Evolutionary conservation across 2,329 filamentous ascomycete species (phyloP), one percentile per base, ranked within the genome.

Genomic region (Penicillium olsonii): DNA sequence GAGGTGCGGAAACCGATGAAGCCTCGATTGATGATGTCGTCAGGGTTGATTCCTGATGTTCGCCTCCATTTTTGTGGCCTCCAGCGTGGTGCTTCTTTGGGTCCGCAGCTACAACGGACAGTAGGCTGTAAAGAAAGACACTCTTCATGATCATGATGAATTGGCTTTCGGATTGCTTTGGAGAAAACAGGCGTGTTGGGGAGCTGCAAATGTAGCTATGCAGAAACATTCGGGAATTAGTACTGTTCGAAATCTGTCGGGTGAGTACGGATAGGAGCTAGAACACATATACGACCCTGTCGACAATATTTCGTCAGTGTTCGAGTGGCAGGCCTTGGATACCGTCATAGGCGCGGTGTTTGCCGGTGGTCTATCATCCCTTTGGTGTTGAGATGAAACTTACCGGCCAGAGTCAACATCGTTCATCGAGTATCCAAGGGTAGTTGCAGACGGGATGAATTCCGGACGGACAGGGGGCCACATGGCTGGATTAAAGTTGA

Each of bases 21-120:
- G 24, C 18, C 4, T 9, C 20, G 24, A 39, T 18, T 2, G 5
- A 18, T 12, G 11, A 46, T 12, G 15, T 26, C 22, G 20, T 17
- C 5, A 24, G 29, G 24, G 15, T 38, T 12, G 38, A 45, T n/a
- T 19, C 14, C 7, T 31, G 29, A 14, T 31, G 29, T 31, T 31
- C 38, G n/a, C 12, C 12, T 17, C 2, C 17, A 14, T 11, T 26
- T 2, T 49, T 27, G 6, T 22, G 33, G 2, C 33, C 33, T 35
- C 33, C 33, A 9, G 14, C 31, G 14, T 31, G 7, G 11, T 45
- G 47, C 9, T 50, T 53, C 34, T 43, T 45, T 12, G 56, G 53
- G 31, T 53, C 51, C 24, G 62, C 62, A 43, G 52, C 38, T 24
- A 42, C 39, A 2, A 53, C 56, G 3, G 59, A 49, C 33, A 62